These are phyloP conservation scores for Penicillium sp. DNA, from an alignment of 2,329 filamentous ascomycete genomes.

Conservation along the genomic window DNA sequence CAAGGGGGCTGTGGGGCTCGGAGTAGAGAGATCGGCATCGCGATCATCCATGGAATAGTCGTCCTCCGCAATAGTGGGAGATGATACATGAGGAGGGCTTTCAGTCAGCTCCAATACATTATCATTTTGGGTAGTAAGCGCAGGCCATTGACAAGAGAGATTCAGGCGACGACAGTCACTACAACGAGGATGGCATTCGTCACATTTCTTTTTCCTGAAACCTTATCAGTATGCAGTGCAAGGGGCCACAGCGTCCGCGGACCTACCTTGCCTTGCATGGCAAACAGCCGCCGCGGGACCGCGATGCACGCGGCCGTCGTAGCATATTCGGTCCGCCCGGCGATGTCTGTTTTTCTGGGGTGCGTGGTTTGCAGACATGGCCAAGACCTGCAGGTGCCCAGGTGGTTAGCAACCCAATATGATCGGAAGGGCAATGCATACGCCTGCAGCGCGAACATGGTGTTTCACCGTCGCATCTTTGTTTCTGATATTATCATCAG, in stretches of 20 bases:
- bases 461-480: slow-evolving; percentile 28
- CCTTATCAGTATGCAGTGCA: slow-evolving; percentile 1
- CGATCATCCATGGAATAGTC: slow-evolving; percentile 6
- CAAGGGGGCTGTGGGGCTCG: slow-evolving; percentile 12
- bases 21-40: slow-evolving; percentile 10
- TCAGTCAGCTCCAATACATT: background rate
- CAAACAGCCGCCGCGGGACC: slow-evolving; percentile 29
- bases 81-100: background rate
- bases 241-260: slow-evolving; percentile 3
- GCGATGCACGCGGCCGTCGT: slow-evolving; percentile 25
- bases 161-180: slow-evolving; percentile 30
- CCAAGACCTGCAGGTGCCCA: slow-evolving; percentile 20
- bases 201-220: slow-evolving; percentile 29
- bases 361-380: slow-evolving; percentile 24
- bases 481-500: slow-evolving; percentile 23
- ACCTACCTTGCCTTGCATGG: slow-evolving; percentile 28
- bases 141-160: slow-evolving; percentile 22
- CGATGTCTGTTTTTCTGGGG: background rate
- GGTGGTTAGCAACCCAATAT: background rate
- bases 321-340: background rate
- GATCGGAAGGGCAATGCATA: slow-evolving; percentile 4
- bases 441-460: slow-evolving; percentile 30
- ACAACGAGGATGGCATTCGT: slow-evolving; percentile 26
- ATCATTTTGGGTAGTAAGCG: background rate
- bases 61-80: background rate